These are phyloP conservation scores for Hortaea sp. DNA, from an alignment of 2,329 filamentous ascomycete genomes.

Conservation along the genomic window DNA sequence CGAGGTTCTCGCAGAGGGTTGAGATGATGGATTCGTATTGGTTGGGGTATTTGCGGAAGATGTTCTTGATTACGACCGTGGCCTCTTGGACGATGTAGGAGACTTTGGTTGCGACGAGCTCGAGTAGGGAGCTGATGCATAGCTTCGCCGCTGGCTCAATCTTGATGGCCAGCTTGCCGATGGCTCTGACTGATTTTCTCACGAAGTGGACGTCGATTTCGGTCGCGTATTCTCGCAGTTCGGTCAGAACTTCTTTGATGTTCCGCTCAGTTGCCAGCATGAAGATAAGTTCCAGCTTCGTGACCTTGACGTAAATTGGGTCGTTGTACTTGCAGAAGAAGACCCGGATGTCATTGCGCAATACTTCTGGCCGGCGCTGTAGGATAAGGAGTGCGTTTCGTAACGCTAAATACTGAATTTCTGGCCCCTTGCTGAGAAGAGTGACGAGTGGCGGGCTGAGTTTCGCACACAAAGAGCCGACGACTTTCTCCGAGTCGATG, in stretches of 20 bases:
- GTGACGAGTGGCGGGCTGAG: slow-evolving; percentile 92
- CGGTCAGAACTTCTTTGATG: slow-evolving; percentile 88
- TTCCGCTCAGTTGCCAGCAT: slow-evolving; percentile 96
- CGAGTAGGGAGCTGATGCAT: slow-evolving; percentile 86
- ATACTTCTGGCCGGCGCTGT: slow-evolving; percentile 81
- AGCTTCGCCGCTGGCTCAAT: slow-evolving; percentile 85
- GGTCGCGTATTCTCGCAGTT: slow-evolving; percentile 88
- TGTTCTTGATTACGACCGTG: slow-evolving; percentile 96
- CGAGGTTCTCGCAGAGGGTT: slow-evolving; percentile 88
- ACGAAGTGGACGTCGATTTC: slow-evolving; percentile 99
- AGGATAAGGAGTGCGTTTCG: slow-evolving; percentile 89
- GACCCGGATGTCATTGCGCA: slow-evolving; percentile 92
- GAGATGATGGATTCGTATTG: slow-evolving; percentile 97
- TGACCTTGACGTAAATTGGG: slow-evolving; percentile 98
- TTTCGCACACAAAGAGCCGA: slow-evolving; percentile 78
- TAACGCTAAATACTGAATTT: slow-evolving; percentile 95
- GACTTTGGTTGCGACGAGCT: slow-evolving; percentile 93
- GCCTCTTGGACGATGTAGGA: slow-evolving; percentile 99
- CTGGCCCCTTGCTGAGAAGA: slow-evolving; percentile 85
- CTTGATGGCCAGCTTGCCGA: slow-evolving; percentile 96
- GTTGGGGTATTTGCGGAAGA: slow-evolving; percentile 98
- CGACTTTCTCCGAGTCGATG: slow-evolving; percentile 82
- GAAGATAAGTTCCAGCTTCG: slow-evolving; percentile 95
- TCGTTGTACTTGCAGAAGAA: slow-evolving; percentile 99
- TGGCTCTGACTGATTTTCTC: slow-evolving; percentile 91